phyloP scores from a whole-genome alignment of 2,329 filamentous ascomycete species.

The Amauroascus niger region DNA sequence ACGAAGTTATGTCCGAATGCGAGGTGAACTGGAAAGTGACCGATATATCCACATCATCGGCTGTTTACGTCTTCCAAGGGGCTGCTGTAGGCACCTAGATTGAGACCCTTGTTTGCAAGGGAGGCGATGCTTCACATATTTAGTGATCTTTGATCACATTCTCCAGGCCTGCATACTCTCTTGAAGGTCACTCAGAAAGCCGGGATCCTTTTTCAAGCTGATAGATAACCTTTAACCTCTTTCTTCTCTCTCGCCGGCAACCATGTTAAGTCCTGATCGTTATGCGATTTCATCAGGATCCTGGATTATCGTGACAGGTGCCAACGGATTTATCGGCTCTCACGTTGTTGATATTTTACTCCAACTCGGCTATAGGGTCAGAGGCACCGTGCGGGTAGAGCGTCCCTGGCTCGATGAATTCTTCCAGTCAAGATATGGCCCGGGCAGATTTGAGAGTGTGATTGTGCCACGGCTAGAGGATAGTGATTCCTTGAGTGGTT shows the following conservation, averaged over 20 bases:
- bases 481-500: neutral
- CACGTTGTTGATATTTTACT: constrained; percentile 38
- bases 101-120: too few relatives aligned
- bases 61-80: too few relatives aligned
- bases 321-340: constrained; percentile 39
- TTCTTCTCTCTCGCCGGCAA: neutral
- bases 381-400: constrained; percentile 36
- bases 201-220: neutral
- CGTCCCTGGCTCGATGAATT: neutral
- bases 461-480: neutral
- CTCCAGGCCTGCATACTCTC: too few relatives aligned
- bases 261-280: neutral
- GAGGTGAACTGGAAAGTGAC: too few relatives aligned
- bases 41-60: too few relatives aligned
- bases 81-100: too few relatives aligned
- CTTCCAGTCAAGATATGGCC: neutral
- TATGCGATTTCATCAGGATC: constrained; percentile 24
- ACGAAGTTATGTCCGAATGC: too few relatives aligned
- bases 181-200: neutral
- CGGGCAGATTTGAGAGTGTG: constrained; percentile 1
- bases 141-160: too few relatives aligned
- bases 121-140: too few relatives aligned
- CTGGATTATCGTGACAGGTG: constrained; percentile 40
- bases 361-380: constrained; percentile 35
- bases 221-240: neutral